phyloP scores from a whole-genome alignment of 345 rosid genomes.

The Bruguiera gymnorhiza region DNA sequence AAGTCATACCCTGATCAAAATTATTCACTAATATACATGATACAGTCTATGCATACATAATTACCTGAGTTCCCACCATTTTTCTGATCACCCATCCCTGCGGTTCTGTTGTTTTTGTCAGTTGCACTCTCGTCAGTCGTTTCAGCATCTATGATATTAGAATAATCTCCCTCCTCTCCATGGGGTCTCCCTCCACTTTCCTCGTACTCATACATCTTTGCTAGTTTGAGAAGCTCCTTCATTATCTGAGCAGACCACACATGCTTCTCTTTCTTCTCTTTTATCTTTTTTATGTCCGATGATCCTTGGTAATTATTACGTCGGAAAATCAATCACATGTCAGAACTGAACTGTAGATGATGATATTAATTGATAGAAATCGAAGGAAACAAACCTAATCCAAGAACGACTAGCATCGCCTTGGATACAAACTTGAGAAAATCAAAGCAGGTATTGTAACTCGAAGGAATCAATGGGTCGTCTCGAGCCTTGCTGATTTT shows the following conservation, averaged over 20 bases:
- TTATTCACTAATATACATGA: too few relatives aligned
- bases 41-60: neutral
- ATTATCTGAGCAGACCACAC: conserved; percentile 43
- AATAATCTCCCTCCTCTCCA: fast-evolving
- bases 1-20: too few relatives aligned
- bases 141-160: neutral
- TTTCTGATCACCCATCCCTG: neutral
- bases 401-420: conserved; percentile 36
- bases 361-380: neutral
- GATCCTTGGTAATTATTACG: conserved; percentile 28
- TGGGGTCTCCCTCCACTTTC: conserved; percentile 20
- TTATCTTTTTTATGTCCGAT: conserved; percentile 23
- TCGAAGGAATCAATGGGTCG: conserved; percentile 31
- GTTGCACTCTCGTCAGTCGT: neutral
- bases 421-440: conserved; percentile 39
- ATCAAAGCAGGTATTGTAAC: conserved; percentile 29
- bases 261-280: conserved; percentile 38
- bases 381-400: conserved; percentile 27
- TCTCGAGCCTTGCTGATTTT: too few relatives aligned
- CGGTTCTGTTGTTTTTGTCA: neutral
- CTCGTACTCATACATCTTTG: conserved; percentile 21
- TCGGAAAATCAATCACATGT: neutral
- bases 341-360: neutral
- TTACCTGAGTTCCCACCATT: neutral
- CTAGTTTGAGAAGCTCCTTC: conserved; percentile 31